Conservation (phyloP, 176 grass and related monocot genomes). For the Carex pumila region DNA sequence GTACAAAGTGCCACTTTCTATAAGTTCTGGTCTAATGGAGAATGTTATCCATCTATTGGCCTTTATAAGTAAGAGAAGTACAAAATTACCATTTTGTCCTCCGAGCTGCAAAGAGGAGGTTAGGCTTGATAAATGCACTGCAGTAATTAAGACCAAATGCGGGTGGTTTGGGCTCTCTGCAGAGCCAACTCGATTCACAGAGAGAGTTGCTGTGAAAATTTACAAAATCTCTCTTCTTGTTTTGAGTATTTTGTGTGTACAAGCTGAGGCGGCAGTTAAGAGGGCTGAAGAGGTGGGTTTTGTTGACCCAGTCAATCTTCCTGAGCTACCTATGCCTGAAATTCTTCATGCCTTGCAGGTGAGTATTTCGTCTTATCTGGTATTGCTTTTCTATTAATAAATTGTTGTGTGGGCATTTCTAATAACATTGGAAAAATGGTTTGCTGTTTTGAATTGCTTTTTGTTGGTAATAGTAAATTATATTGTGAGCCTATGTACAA, state of each 20-base stretch:
- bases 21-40: slow-evolving; percentile 69
- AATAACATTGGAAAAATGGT: not conserved
- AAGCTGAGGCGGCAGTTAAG: slow-evolving; percentile 68
- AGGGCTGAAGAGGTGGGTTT: slow-evolving; percentile 78
- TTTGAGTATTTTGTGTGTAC: slow-evolving; percentile 78
- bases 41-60: slow-evolving; percentile 80
- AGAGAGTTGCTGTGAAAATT: slow-evolving; percentile 57
- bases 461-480: not conserved
- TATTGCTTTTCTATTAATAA: not conserved
- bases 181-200: slow-evolving; percentile 52
- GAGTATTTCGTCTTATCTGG: not conserved
- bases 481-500: not conserved
- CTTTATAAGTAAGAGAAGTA: slow-evolving; percentile 72
- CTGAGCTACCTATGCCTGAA: slow-evolving; percentile 89
- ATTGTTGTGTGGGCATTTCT: not conserved
- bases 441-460: not conserved
- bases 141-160: slow-evolving; percentile 50
- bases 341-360: slow-evolving; percentile 96
- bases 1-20: slow-evolving; percentile 53
- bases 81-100: slow-evolving; percentile 40
- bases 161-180: slow-evolving; percentile 66
- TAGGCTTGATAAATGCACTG: slow-evolving; percentile 37
- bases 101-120: slow-evolving; percentile 62
- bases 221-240: slow-evolving; percentile 86
- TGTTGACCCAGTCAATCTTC: slow-evolving; percentile 72